These are phyloP conservation scores for Cotoneaster glaucophyllus DNA, from an alignment of 306 rosid genomes.

Conservation along the genomic window DNA sequence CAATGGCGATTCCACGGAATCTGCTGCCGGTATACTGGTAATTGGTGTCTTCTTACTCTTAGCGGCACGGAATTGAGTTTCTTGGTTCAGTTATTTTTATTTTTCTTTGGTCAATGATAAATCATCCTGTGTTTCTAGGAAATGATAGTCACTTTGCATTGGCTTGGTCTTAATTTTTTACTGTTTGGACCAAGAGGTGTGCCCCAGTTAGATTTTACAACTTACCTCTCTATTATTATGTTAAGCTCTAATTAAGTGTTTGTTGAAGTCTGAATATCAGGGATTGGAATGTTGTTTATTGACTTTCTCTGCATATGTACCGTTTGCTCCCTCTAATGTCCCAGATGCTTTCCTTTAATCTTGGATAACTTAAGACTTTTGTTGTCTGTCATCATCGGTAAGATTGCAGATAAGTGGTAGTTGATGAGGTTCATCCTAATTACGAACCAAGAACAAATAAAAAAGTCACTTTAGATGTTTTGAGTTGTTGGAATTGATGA, in stretches of 20 bases:
- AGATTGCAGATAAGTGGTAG: not conserved
- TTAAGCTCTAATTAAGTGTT: not conserved
- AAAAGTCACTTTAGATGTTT: not conserved
- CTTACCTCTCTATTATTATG: not conserved
- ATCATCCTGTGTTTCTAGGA: not conserved
- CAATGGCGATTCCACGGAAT: conserved; percentile 49
- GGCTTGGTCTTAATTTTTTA: not conserved
- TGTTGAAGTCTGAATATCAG: not conserved
- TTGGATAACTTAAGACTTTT: not conserved
- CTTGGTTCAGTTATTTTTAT: not conserved
- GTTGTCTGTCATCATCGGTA: too few species aligned
- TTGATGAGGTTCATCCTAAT: not conserved
- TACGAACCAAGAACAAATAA: not conserved
- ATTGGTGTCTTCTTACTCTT: not conserved
- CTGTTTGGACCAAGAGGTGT: not conserved
- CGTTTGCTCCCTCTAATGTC: not conserved
- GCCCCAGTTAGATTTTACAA: not conserved
- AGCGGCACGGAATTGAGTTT: not conserved
- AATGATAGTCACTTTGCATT: not conserved
- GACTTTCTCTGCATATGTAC: not conserved
- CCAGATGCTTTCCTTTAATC: not conserved
- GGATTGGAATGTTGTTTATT: not conserved
- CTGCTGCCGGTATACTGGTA: conserved; percentile 60
- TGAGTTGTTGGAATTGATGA: not conserved
- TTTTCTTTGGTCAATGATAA: not conserved